A percentile compares a stretch with the other conserved stretches of the same genome.
These are phyloP conservation scores for Rostrohypoxylon terebratum DNA, from an alignment of 495 filamentous ascomycete genomes.

Conservation along the genomic window DNA sequence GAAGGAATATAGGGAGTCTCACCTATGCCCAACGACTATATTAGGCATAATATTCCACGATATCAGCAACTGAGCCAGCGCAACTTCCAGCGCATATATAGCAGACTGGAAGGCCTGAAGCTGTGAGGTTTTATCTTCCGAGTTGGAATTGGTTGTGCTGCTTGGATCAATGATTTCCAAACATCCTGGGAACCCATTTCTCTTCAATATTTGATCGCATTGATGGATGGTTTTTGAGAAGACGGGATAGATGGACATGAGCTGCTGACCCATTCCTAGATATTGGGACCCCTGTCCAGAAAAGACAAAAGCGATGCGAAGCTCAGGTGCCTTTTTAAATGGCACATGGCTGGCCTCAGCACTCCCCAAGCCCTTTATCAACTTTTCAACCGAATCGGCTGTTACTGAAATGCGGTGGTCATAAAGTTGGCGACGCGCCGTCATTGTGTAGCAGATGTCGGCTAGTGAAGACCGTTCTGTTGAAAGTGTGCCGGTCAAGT, in stretches of 20 bases:
- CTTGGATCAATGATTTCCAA: conserved; percentile 11
- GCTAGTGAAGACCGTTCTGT: not conserved
- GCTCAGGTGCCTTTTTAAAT: not conserved
- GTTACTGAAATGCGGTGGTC: conserved; percentile 17
- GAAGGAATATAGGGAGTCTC: not conserved
- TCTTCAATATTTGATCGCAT: conserved; percentile 7
- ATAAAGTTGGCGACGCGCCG: conserved; percentile 10
- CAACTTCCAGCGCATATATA: conserved; percentile 11
- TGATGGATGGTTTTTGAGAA: conserved; percentile 4
- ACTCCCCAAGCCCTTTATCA: not conserved
- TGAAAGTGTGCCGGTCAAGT: not conserved
- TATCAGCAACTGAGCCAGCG: not conserved
- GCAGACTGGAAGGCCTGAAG: conserved; percentile 10
- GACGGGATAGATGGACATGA: conserved; percentile 7
- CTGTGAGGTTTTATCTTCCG: not conserved
- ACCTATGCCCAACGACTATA: conserved; percentile 9
- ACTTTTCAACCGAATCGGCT: not conserved
- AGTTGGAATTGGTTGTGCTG: not conserved
- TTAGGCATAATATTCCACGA: conserved; percentile 13
- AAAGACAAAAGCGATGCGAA: conserved; percentile 13
- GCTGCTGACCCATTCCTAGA: conserved; percentile 12
- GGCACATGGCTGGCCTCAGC: conserved; percentile 4
- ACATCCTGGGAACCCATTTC: conserved; percentile 2
- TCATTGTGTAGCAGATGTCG: conserved; percentile 9
- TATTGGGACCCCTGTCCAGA: conserved; percentile 7